Evolutionary conservation across 176 grass and related monocot genomes (phyloP).

Genomic region (Carex pumila): DNA sequence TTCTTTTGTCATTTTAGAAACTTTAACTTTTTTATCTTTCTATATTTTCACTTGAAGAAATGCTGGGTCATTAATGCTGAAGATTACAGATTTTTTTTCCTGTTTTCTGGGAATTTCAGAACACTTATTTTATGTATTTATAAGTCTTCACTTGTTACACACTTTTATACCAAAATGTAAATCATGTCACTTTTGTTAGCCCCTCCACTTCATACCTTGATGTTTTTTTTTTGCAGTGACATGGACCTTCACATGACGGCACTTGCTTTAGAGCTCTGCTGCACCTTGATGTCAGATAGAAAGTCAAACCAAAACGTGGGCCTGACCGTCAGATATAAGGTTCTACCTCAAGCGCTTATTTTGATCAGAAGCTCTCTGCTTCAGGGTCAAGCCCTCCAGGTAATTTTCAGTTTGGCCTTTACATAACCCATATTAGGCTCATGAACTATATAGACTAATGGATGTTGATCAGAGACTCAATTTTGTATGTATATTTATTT

Average conservation of each 20-base stretch:
- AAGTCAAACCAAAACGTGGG: constrained; percentile 81
- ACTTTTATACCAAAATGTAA: background rate
- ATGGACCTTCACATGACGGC: constrained; percentile 91
- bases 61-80: background rate
- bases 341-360: constrained; percentile 82
- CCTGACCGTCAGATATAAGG: constrained; percentile 56
- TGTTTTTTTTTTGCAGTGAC: constrained; percentile 45
- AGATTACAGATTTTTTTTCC: background rate
- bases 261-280: constrained; percentile 86
- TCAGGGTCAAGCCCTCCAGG: constrained; percentile 87
- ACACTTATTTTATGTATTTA: background rate
- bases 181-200: background rate
- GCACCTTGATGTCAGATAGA: constrained; percentile 74
- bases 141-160: background rate
- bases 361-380: constrained; percentile 82
- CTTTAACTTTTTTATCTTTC: background rate
- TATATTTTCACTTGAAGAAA: constrained; percentile 9
- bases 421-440: background rate
- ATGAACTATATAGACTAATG: background rate
- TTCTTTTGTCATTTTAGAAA: background rate
- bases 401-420: constrained; percentile 4
- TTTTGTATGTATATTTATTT: background rate
- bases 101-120: background rate
- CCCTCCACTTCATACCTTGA: background rate
- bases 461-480: background rate